phyloP scores from a whole-genome alignment of 2,329 filamentous ascomycete species.

The Arthrobotrys musiformis region DNA sequence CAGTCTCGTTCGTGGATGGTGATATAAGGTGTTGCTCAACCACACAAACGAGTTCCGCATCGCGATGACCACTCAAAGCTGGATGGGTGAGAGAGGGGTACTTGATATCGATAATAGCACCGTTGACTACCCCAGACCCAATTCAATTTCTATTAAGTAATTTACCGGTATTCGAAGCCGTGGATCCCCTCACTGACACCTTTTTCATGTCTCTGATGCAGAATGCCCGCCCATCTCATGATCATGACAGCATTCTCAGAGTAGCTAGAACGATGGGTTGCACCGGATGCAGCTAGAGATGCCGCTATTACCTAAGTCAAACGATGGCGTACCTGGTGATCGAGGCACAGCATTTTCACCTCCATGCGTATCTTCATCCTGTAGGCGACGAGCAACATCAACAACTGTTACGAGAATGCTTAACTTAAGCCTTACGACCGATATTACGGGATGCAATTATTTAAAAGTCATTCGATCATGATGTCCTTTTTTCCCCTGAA shows the following conservation, averaged over 20 bases:
- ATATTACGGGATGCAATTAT: constrained; percentile 5
- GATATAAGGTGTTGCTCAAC: too few species aligned
- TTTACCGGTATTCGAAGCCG: constrained; percentile 16
- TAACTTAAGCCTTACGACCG: constrained; percentile 17
- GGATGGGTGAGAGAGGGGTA: constrained; percentile 10
- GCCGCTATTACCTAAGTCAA: constrained; percentile 37
- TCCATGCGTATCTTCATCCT: too few species aligned
- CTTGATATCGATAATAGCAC: background rate
- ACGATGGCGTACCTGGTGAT: constrained; percentile 21
- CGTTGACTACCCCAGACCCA: background rate
- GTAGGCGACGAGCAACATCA: background rate
- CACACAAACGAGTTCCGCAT: constrained; percentile 7
- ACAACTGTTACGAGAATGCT: constrained; percentile 24
- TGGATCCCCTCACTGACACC: constrained; percentile 7
- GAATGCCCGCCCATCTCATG: constrained; percentile 13
- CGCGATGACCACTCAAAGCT: background rate
- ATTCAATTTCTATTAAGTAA: constrained; percentile 5
- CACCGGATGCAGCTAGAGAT: constrained; percentile 39
- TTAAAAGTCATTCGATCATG: too few species aligned
- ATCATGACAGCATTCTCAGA: constrained; percentile 11
- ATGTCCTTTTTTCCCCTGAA: too few species aligned
- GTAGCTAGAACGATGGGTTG: constrained; percentile 9
- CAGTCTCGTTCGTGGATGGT: too few species aligned
- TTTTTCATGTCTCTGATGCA: background rate
- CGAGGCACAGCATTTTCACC: constrained; percentile 1